Evolutionary conservation across 2,329 filamentous ascomycete species (phyloP).

Genomic region (Ophiostoma ulmi): DNA sequence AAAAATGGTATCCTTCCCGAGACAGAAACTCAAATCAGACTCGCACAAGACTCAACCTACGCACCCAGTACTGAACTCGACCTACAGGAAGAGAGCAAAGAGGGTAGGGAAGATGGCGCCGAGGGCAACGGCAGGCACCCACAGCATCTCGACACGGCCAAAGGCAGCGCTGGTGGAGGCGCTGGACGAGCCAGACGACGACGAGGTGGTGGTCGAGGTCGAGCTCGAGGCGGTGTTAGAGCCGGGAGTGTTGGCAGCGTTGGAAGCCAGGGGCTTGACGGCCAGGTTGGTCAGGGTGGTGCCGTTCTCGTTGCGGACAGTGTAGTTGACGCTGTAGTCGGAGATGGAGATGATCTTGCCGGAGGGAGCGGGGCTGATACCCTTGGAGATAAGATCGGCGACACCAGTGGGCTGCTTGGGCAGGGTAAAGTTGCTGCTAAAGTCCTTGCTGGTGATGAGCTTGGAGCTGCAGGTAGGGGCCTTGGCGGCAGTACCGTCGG

Average conservation of each 20-base stretch:
- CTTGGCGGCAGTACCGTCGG: constrained; percentile 45
- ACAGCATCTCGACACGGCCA: constrained; percentile 22
- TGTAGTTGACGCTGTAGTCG: constrained; percentile 50
- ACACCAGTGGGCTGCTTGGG: constrained; percentile 63
- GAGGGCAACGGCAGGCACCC: constrained; percentile 18
- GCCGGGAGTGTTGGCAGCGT: constrained; percentile 44
- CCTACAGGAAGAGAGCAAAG: constrained; percentile 22
- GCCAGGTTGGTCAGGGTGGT: constrained; percentile 50
- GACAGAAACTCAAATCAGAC: neutral
- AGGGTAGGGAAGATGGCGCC: constrained; percentile 20
- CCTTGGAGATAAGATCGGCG: constrained; percentile 68
- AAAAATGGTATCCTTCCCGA: constrained; percentile 6
- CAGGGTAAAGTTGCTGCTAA: constrained; percentile 75
- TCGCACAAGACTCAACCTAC: neutral
- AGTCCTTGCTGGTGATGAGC: constrained; percentile 61
- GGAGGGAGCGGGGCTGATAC: constrained; percentile 58
- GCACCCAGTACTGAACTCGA: no score
- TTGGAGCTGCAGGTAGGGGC: constrained; percentile 59
- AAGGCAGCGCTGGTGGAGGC: constrained; percentile 28
- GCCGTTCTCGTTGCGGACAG: constrained; percentile 60
- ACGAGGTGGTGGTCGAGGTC: constrained; percentile 18
- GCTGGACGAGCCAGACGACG: constrained; percentile 13
- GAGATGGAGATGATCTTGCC: constrained; percentile 61
- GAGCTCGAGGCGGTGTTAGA: constrained; percentile 34
- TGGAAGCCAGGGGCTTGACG: constrained; percentile 43